A percentile compares a stretch with the other conserved stretches of the same genome.
Conservation (phyloP, 2,329 filamentous ascomycete species). For the Exophiala aquamarina region DNA sequence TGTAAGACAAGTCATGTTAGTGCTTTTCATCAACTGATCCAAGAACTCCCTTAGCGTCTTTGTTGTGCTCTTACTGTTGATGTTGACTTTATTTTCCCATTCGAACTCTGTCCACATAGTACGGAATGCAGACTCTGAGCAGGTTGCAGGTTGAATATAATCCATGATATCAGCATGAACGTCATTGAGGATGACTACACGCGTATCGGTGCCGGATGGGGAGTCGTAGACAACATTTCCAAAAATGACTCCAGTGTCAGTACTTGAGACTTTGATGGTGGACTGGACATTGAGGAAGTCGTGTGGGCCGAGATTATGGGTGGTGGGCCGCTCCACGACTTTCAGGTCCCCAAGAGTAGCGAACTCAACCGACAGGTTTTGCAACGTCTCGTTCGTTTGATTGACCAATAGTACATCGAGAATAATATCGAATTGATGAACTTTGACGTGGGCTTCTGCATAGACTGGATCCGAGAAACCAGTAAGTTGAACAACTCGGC, state of each 20-base stretch:
- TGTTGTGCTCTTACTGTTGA: slow-evolving; percentile 80
- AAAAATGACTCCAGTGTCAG: slow-evolving; percentile 97
- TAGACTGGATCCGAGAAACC: slow-evolving; percentile 98
- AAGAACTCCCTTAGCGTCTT: slow-evolving; percentile 90
- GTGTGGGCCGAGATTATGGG: slow-evolving; percentile 90
- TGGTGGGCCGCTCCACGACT: slow-evolving; percentile 93
- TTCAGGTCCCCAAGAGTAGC: slow-evolving; percentile 97
- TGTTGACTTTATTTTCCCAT: slow-evolving; percentile 99
- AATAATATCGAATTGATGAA: slow-evolving; percentile 98
- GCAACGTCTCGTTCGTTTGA: slow-evolving; percentile 92
- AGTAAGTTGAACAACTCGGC: slow-evolving; percentile 92
- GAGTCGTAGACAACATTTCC: slow-evolving; percentile 98
- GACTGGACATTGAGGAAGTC: slow-evolving; percentile 98
- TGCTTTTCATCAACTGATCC: slow-evolving; percentile 91
- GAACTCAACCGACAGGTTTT: slow-evolving; percentile 96
- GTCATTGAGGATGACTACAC: slow-evolving; percentile 97
- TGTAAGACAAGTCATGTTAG: slow-evolving; percentile 97
- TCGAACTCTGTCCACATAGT: slow-evolving; percentile 99
- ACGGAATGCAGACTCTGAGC: slow-evolving; percentile 96
- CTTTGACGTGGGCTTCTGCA: slow-evolving; percentile 97
- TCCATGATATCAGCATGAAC: slow-evolving; percentile 99
- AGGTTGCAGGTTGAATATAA: slow-evolving; percentile 96
- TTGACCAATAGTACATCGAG: slow-evolving; percentile 95
- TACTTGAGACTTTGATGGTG: slow-evolving; percentile 97
- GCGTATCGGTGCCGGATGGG: slow-evolving; percentile 84